Conservation (phyloP, 805 yeast genomes). For the Candida sithepensis region DNA sequence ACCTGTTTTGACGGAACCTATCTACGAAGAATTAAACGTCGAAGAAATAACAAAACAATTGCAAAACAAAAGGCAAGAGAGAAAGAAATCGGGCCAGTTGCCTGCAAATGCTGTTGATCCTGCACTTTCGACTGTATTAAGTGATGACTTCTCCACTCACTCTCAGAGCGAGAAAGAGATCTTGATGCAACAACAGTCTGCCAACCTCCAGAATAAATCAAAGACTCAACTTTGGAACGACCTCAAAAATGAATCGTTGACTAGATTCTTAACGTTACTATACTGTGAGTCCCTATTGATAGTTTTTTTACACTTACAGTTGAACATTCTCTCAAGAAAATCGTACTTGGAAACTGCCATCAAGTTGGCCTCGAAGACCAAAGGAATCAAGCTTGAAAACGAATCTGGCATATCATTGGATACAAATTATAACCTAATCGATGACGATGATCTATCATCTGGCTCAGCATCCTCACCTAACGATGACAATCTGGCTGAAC, state of each 20-base stretch:
- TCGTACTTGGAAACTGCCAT: constrained; percentile 80
- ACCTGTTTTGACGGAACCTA: constrained; percentile 69
- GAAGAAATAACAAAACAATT: constrained; percentile 70
- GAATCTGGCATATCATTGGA: constrained; percentile 17
- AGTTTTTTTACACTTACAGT: constrained; percentile 78
- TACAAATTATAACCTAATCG: constrained; percentile 16
- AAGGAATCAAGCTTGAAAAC: constrained; percentile 31
- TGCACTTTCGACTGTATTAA: constrained; percentile 28
- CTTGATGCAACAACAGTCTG: constrained; percentile 18
- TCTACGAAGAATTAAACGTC: constrained; percentile 60
- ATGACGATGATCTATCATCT: constrained; percentile 23
- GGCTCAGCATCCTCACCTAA: constrained; percentile 12
- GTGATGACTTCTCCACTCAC: constrained; percentile 39
- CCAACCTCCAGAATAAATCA: constrained; percentile 27
- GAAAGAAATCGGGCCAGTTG: constrained; percentile 9
- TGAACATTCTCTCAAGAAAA: constrained; percentile 83
- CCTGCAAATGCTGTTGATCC: constrained; percentile 12
- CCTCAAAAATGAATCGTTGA: constrained; percentile 67
- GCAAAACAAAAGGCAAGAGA: constrained; percentile 52
- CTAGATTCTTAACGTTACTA: constrained; percentile 67
- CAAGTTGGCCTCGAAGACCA: constrained; percentile 52
- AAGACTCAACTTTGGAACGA: constrained; percentile 81
- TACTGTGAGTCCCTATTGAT: constrained; percentile 68
- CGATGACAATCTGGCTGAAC: constrained; percentile 56
- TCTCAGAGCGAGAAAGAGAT: constrained; percentile 12